Evolutionary conservation across 495 filamentous ascomycete species (phyloP), one percentile per base, ranked within the genome.

Genomic region (Penicillium egyptiacum): DNA sequence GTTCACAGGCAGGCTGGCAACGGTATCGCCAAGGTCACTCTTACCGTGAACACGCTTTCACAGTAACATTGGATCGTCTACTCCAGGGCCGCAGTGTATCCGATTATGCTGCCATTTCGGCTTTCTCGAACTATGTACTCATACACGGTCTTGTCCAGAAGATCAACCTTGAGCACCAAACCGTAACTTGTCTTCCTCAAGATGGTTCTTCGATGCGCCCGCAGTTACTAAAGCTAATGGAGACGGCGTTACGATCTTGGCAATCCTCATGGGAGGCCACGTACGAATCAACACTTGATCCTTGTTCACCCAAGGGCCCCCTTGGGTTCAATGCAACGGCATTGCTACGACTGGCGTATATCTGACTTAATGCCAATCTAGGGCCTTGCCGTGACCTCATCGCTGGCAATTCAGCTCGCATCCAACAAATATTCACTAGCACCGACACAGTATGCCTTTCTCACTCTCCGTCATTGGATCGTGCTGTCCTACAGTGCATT

Each of bases 201-300:
- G 73, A 35, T 30, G 30, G 8, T 35, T 40, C 19, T 4, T 50
- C 50, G 16, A 25, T 7, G n/a, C 19, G 41, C 19, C 31, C 48
- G 17, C 16, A 54, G 16, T 17, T 44, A 0, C 25, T 57, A 0
- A 50, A 41, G 17, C 9, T 6, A 50, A 46, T 83, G 33, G 70
- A 74, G 23, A 77, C 77, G 45, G 82, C 81, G 4, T 55, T 75
- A 3, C 55, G 65, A 9, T 42, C 53, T 9, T 77, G 74, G 74
- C 69, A 70, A 42, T 43, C 30, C 0, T 57, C 55, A n/a, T 77
- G 74, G 74, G 66, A 71, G 35, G 56, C 50, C 4, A 70, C 56
- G 2, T 61, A 62, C 22, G 74, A 75, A 37, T 68, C 71, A 1
- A 65, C 63, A 26, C 55, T 75, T 20, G 69, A 72, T 37, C 74